These are phyloP conservation scores for Trametes cubensis DNA, from an alignment of 768 basidiomycete species.

Conservation along the genomic window DNA sequence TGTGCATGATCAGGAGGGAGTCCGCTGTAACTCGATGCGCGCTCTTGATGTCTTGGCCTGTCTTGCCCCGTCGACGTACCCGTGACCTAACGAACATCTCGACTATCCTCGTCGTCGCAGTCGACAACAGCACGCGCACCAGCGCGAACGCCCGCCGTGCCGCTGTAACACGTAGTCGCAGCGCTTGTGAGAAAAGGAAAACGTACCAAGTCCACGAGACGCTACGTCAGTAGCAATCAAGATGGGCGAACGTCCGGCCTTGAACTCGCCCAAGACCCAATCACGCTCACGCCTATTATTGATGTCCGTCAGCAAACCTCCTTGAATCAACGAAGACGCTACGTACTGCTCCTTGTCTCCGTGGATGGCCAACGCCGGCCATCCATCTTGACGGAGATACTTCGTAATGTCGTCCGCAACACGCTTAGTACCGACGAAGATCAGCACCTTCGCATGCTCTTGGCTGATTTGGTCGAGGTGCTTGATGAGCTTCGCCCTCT, in stretches of 20 bases:
- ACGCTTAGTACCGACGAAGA: slow-evolving; percentile 97
- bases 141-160: slow-evolving; percentile 34
- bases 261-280: slow-evolving; percentile 98
- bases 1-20: slow-evolving; percentile 30
- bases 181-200: slow-evolving; percentile 51
- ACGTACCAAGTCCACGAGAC: slow-evolving; percentile 99
- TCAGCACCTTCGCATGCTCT: slow-evolving; percentile 98
- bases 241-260: slow-evolving; percentile 95
- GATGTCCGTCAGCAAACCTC: slow-evolving; percentile 7
- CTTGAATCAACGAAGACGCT: not conserved
- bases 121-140: slow-evolving; percentile 13
- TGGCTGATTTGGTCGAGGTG: slow-evolving; percentile 95
- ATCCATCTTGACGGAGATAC: slow-evolving; percentile 95
- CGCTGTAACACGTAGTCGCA: slow-evolving; percentile 38
- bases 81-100: slow-evolving; percentile 37
- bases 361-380: slow-evolving; percentile 99
- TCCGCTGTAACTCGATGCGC: slow-evolving; percentile 37
- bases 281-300: slow-evolving; percentile 90
- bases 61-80: slow-evolving; percentile 40
- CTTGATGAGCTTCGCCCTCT: slow-evolving; percentile 93
- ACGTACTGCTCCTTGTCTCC: slow-evolving; percentile 98
- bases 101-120: slow-evolving; percentile 16
- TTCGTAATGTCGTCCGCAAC: slow-evolving; percentile 99
- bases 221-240: slow-evolving; percentile 99
- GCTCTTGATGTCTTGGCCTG: slow-evolving; percentile 37